Conservation (phyloP, 805 yeast genomes). For the Wickerhamiella bombiphila region DNA sequence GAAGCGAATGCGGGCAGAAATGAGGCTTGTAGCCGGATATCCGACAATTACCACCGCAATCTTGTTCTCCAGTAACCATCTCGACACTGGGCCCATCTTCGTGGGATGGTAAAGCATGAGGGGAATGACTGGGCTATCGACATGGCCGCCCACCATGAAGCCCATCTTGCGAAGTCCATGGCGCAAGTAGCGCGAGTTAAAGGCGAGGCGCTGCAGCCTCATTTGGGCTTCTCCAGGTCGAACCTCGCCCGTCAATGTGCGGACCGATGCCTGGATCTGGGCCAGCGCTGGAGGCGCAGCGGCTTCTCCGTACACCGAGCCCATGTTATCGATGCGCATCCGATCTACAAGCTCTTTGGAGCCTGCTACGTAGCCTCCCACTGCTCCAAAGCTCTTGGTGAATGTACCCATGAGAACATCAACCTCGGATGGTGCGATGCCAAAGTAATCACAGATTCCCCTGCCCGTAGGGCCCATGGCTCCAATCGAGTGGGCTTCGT, state of each 20-base stretch:
- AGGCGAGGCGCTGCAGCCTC: slow-evolving; percentile 84
- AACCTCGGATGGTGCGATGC: slow-evolving; percentile 55
- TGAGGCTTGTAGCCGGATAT: slow-evolving; percentile 92
- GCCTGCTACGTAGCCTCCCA: slow-evolving; percentile 95
- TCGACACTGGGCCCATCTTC: slow-evolving; percentile 84
- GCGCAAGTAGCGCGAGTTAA: slow-evolving; percentile 86
- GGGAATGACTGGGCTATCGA: slow-evolving; percentile 94
- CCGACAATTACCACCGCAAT: slow-evolving; percentile 95
- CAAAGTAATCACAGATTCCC: slow-evolving; percentile 91
- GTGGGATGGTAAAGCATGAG: slow-evolving; percentile 76
- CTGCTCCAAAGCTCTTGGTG: slow-evolving; percentile 95
- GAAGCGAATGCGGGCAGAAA: slow-evolving; percentile 78
- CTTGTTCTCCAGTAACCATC: slow-evolving; percentile 61
- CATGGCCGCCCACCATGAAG: slow-evolving; percentile 85
- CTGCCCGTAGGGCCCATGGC: slow-evolving; percentile 93
- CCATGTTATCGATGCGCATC: slow-evolving; percentile 56
- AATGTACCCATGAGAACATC: slow-evolving; percentile 96
- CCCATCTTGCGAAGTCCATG: slow-evolving; percentile 85
- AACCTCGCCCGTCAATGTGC: slow-evolving; percentile 63
- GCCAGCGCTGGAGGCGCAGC: slow-evolving; percentile 83
- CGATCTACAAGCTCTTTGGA: slow-evolving; percentile 53
- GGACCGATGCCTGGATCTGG: slow-evolving; percentile 71
- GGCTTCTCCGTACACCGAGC: slow-evolving; percentile 67
- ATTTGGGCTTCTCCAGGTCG: slow-evolving; percentile 89
- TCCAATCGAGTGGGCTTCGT: slow-evolving; percentile 97